Evolutionary conservation across 2,329 filamentous ascomycete genomes (phyloP).

Genomic region (Apiospora phragmitis): DNA sequence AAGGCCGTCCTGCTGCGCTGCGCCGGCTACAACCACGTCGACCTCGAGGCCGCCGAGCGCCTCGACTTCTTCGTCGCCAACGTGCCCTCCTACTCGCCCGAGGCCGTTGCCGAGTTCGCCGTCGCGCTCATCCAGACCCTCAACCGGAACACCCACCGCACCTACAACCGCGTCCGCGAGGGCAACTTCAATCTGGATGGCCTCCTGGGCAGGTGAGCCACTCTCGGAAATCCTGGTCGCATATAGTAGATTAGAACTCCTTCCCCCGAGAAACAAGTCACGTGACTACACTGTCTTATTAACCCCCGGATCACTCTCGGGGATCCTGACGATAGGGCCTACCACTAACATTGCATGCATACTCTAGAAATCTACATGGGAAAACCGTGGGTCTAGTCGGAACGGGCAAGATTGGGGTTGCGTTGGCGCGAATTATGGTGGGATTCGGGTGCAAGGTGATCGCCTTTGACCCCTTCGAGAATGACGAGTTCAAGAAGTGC

Average conservation of each 20-base stretch:
- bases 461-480: conserved; percentile 59
- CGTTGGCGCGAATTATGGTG: conserved; percentile 59
- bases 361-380: conserved; percentile 51
- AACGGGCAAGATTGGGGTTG: conserved; percentile 64
- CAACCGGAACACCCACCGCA: conserved; percentile 67
- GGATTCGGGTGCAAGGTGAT: conserved; percentile 66
- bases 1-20: conserved; percentile 64
- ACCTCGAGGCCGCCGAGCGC: conserved; percentile 54
- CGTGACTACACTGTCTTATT: background rate
- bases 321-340: no score
- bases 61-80: conserved; percentile 63
- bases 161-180: conserved; percentile 68
- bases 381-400: conserved; percentile 69
- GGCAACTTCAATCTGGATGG: conserved; percentile 69
- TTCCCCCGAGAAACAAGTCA: background rate
- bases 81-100: conserved; percentile 68
- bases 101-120: conserved; percentile 70
- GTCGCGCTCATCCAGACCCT: conserved; percentile 68
- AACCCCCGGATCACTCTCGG: background rate
- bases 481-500: conserved; percentile 44
- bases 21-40: conserved; percentile 69
- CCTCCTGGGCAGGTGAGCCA: conserved; percentile 49
- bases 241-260: no score
- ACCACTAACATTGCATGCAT: background rate
- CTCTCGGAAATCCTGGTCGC: background rate